phyloP scores from a whole-genome alignment of 352 stramenopile genomes.

The Pythium grandisporangium region DNA sequence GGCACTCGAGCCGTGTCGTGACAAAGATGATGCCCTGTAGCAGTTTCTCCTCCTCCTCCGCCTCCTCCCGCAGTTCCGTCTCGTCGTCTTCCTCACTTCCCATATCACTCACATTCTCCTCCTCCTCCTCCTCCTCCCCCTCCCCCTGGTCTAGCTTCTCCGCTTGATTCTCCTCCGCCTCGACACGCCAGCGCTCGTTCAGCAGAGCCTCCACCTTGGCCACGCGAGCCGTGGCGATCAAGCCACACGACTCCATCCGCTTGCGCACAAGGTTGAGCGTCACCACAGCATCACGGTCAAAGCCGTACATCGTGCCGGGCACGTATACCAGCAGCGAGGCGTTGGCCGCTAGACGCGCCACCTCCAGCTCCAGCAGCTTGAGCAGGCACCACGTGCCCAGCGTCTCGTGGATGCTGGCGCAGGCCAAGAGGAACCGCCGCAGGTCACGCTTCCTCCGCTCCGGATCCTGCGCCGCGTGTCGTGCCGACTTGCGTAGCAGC shows the following conservation, averaged over 20 bases:
- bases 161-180: conserved; percentile 2
- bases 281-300: conserved; percentile 40
- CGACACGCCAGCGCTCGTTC: conserved; percentile 18
- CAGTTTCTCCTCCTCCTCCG: not conserved
- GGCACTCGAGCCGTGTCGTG: conserved; percentile 69
- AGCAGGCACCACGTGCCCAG: conserved; percentile 73
- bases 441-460: conserved; percentile 34
- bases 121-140: conserved; percentile 21
- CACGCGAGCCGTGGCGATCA: conserved; percentile 44
- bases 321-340: conserved; percentile 41
- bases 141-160: conserved; percentile 6
- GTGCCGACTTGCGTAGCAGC: conserved; percentile 11
- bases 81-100: not conserved
- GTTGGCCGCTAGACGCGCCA: conserved; percentile 43
- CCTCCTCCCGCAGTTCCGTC: not conserved
- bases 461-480: conserved; percentile 16
- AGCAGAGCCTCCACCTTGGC: conserved; percentile 51
- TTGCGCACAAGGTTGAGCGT: conserved; percentile 28
- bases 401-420: conserved; percentile 46
- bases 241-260: conserved; percentile 21
- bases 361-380: conserved; percentile 59
- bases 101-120: conserved; percentile 5
- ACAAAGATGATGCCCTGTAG: conserved; percentile 84
- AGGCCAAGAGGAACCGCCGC: conserved; percentile 49
- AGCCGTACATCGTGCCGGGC: conserved; percentile 43